Base-by-base conservation (phyloP, 2,329 filamentous ascomycete species). In the Phaeosphaeria sp. region DNA sequence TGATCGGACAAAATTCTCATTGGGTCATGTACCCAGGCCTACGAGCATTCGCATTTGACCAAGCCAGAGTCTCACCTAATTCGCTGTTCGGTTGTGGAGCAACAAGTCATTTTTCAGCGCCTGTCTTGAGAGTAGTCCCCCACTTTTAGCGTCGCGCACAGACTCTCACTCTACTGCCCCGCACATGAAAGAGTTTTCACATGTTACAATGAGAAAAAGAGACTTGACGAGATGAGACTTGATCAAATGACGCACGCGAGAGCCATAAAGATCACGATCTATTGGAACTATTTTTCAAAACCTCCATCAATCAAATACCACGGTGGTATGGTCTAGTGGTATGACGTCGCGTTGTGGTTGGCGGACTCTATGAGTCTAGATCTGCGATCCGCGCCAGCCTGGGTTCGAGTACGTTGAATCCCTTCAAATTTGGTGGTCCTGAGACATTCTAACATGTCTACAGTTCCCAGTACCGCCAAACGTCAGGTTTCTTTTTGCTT, bases 301-400 rank as follows among this genome's bases (percentile, higher is more conserved):
- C 30, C 20, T 6, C 17, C 61, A 67, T 68, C 60, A 64, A 67
- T 43, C 55, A 64, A 49, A 57, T 61, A 56, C 56, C 36, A 59
- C 46, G 71, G 69, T 73, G 72, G 69, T 73, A 66, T 74, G 72
- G 68, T 72, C 73, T 75, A 75, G 73, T 72, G 73, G 73, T 75
- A 75, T 75, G 73, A 75, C 73, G 51, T 75, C 73, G 71, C 73
- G 73, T 75, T 75, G 73, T 75, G 73, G 72, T 69, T 70, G 66
- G 67, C 67, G 67, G 59, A 56, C 53, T 60, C 48, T 61, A 56
- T 60, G 64, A 56, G 60, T 60, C 57, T 65, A 55, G 66, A 68
- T 69, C 65, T 61, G 67, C 39, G 63, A 68, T 70, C 67, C 73
- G 73, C 71, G 73, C 72, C 70, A 75, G 73, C 72, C 73, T 74